Conservation (phyloP, 176 grass and related monocot species). For the Avena insularis region DNA sequence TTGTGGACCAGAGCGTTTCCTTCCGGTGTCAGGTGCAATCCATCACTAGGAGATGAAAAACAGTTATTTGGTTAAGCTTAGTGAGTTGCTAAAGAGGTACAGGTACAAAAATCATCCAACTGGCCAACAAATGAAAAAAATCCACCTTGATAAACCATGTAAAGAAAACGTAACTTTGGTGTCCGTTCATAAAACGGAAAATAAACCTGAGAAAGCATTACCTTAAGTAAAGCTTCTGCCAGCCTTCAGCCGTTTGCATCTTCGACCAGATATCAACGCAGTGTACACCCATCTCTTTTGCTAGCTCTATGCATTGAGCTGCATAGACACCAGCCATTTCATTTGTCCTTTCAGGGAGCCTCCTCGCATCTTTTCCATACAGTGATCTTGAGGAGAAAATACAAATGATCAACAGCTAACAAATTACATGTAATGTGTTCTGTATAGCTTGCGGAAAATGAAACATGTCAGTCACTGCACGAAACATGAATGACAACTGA, state of each 20-base stretch:
- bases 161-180: neutral
- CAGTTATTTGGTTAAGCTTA: neutral
- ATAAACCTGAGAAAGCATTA: slow-evolving; percentile 27
- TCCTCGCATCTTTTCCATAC: slow-evolving; percentile 66
- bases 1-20: slow-evolving; percentile 74
- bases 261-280: slow-evolving; percentile 81
- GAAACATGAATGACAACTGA: neutral
- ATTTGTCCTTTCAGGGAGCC: slow-evolving; percentile 87
- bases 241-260: slow-evolving; percentile 71
- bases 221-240: slow-evolving; percentile 84
- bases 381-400: slow-evolving; percentile 53
- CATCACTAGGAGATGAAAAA: slow-evolving; percentile 65
- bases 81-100: neutral
- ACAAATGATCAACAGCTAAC: neutral
- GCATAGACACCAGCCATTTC: slow-evolving; percentile 83
- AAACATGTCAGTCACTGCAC: neutral
- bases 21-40: slow-evolving; percentile 75
- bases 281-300: slow-evolving; percentile 71
- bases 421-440: neutral
- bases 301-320: slow-evolving; percentile 71
- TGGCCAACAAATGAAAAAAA: neutral
- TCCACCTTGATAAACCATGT: neutral
- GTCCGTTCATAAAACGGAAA: neutral
- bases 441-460: neutral
- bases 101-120: neutral